Conservation (phyloP, 176 grass and related monocot genomes). For the Musa schizocarpa region DNA sequence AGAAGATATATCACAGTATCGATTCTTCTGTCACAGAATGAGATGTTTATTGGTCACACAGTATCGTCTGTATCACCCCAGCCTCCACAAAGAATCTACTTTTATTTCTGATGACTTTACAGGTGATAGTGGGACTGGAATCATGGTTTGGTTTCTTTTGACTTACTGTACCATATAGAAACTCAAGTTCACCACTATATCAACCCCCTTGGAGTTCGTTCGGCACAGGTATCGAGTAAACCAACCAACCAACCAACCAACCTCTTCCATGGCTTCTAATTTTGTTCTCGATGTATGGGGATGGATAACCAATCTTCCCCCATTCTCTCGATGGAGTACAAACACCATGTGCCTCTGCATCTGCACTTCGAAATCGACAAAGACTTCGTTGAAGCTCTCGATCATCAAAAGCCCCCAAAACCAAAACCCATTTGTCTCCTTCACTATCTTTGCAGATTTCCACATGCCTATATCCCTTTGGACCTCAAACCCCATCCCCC, state of each 20-base stretch:
- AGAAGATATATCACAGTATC: background rate
- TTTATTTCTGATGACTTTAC: background rate
- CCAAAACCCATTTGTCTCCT: slow-evolving; percentile 42
- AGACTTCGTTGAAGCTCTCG: slow-evolving; percentile 49
- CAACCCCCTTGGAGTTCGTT: background rate
- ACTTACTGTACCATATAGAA: background rate
- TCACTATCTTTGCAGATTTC: slow-evolving; percentile 66
- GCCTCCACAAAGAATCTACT: background rate
- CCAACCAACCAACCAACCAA: background rate
- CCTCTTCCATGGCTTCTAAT: slow-evolving; percentile 38
- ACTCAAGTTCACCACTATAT: background rate
- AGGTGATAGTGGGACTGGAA: background rate
- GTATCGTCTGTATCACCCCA: background rate
- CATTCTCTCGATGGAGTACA: slow-evolving; percentile 68
- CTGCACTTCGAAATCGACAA: slow-evolving; percentile 35
- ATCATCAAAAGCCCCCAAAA: slow-evolving; percentile 30
- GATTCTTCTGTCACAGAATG: background rate
- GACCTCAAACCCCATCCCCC: slow-evolving; percentile 62
- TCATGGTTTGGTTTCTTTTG: background rate
- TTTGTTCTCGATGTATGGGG: slow-evolving; percentile 48
- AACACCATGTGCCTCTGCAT: slow-evolving; percentile 57
- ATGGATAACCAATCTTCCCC: slow-evolving; percentile 69
- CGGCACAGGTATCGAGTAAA: slow-evolving; percentile 2
- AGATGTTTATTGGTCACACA: background rate
- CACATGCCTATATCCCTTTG: slow-evolving; percentile 52